Conservation (phyloP, 352 stramenopile genomes). For the Phytophthora syringae region DNA sequence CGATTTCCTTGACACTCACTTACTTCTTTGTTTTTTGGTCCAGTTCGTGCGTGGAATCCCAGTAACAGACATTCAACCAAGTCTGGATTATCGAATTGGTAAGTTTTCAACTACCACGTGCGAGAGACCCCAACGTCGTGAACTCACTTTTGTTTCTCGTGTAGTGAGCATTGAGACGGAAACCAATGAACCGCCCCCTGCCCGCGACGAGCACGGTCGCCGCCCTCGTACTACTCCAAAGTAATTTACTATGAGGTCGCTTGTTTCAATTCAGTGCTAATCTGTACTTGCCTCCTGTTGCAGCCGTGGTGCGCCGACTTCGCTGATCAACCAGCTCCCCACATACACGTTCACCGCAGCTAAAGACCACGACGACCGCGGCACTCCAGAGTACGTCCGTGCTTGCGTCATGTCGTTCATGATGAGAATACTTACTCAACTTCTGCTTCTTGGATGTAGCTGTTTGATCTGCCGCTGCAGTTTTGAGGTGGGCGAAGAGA, state of each 20-base stretch:
- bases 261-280: not conserved
- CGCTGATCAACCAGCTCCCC: constrained; percentile 81
- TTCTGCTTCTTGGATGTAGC: constrained; percentile 36
- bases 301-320: constrained; percentile 65
- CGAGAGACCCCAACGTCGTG: not conserved
- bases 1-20: not conserved
- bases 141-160: not conserved
- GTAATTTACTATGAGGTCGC: constrained; percentile 24
- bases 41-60: constrained; percentile 42
- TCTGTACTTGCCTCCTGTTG: too few species aligned
- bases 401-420: not conserved
- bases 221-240: constrained; percentile 30
- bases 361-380: constrained; percentile 47
- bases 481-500: constrained; percentile 90
- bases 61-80: constrained; percentile 39
- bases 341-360: constrained; percentile 76
- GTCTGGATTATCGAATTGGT: constrained; percentile 47
- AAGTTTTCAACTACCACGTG: constrained; percentile 13
- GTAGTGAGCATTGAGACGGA: constrained; percentile 68
- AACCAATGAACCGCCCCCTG: constrained; percentile 30
- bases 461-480: constrained; percentile 94
- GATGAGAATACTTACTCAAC: not conserved
- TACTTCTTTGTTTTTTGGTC: constrained; percentile 12
- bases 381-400: constrained; percentile 64
- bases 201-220: constrained; percentile 28